Evolutionary conservation across 129 eudicot genomes (phyloP), one percentile per base, ranked within the genome.

Genomic region (Centrapalus pauciflorus): DNA sequence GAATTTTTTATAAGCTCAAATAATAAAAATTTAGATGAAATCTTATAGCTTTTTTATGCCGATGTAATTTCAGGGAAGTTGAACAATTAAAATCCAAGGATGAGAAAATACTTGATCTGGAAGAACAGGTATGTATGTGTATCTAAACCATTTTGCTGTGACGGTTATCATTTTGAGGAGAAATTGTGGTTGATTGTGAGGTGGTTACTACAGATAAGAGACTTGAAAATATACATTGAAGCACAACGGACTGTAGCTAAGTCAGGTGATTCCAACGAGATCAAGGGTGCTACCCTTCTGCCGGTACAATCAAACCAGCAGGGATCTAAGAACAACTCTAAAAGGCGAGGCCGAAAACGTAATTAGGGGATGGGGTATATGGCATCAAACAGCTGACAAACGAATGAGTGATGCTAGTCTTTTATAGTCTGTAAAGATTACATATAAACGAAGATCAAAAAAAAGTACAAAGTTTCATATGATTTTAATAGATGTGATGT

Each of bases 201-300:
- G n/a, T n/a, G n/a, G n/a, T n/a, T n/a, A 16, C 34, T 63, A 34
- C 85, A 92, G 97, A 89, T 89, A 20, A 82, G 96, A 67, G 99
- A 94, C 77, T 57, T 89, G 38, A 79, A 68, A 64, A 58, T 89
- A 43, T 94, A 78, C 70, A 55, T 84, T 32, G 93, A 84, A 87
- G 92, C 97, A 61, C 93, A 87, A 41, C 78, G 27, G 72, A 86
- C 82, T 61, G 17, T 93, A 27, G 73, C 86, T 12, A 79, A 50
- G 50, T 78, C 74, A 61, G 7, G 61, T 37, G 88, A 80, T 37
- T 58, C 83, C 30, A 82, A 88, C n/a, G 79, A 79, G 62, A 64
- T 83, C 19, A 86, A 67, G 61, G 99, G 90, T 61, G 99, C 94
- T 7, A 86, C 97, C 2, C 61, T 94, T 73, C 71, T 94, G 67